Evolutionary conservation across 257 asterid species (phyloP), one percentile per base, ranked within the genome.

Genomic region (Asclepias syriaca): DNA sequence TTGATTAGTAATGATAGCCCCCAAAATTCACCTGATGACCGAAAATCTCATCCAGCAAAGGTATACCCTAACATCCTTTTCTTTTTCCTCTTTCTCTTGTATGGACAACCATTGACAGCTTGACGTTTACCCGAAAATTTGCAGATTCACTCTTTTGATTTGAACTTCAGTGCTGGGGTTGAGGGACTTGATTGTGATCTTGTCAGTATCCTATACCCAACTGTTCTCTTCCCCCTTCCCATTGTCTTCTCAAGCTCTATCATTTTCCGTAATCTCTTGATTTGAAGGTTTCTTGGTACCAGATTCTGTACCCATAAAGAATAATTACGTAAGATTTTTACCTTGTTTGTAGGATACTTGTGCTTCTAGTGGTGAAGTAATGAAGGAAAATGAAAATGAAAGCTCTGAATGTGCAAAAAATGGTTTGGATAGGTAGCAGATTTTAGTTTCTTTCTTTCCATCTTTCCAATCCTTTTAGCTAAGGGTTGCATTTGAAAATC

Each of bases 341-440:
- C 2, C 68, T 64, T 68, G 40, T 72, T 78, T 78, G 58, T 82
- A 90, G 97, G 96, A 89, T 27, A 63, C 77, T 75, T 81, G 78
- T 57, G 79, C 85, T 37, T 75, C 86, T 66, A 84, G 68, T 46
- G 77, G 66, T 11, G 95, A 81, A 70, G 55, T 66, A 14, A 71
- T 69, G 70, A 89, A 88, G 80, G 86, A 80, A 74, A 83, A 73
- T 43, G 93, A 84, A 78, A 84, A 54, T 79, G 95, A 83, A 75
- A 82, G 80, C 68, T 87, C 80, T 1, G 91, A 84, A 76, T 86
- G 83, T 74, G 86, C 72, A 72, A 89, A 87, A 66, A 83, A 78
- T 55, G 85, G 75, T 71, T 77, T 84, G 84, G 80, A 77, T 72
- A 85, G 91, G 97, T 89, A 75, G 75, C 58, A 61, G 24, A 75